phyloP scores from a whole-genome alignment of 2,329 filamentous ascomycete genomes.

The Shiraia bambusicola region DNA sequence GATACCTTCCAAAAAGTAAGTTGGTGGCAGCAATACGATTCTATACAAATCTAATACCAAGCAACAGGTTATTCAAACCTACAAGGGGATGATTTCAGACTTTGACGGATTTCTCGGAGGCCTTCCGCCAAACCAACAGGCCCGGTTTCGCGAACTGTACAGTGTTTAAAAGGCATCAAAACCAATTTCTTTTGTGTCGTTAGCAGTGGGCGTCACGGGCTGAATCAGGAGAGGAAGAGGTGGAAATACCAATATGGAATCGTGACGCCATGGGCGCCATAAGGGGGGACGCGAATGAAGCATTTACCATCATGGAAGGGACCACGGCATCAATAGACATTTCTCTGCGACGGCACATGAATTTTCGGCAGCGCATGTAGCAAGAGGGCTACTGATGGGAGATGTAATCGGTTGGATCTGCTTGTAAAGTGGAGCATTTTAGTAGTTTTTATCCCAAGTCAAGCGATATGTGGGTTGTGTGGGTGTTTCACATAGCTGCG shows the following conservation, averaged over 20 bases:
- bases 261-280: conserved; percentile 2
- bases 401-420: conserved; percentile 11
- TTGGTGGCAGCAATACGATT: conserved; percentile 58
- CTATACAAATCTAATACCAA: conserved; percentile 13
- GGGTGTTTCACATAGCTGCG: too few species aligned
- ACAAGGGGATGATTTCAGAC: conserved; percentile 57
- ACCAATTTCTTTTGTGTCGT: conserved; percentile 20
- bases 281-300: conserved; percentile 19
- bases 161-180: conserved; percentile 24
- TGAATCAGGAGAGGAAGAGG: conserved; percentile 25
- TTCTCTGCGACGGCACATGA: conserved; percentile 21
- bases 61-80: conserved; percentile 52
- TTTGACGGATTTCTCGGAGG: conserved; percentile 55
- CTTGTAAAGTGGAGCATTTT: background rate
- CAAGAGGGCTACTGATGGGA: conserved; percentile 4
- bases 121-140: conserved; percentile 48
- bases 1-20: conserved; percentile 67
- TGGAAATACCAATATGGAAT: conserved; percentile 24
- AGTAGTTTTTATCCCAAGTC: background rate
- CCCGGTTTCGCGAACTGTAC: conserved; percentile 49
- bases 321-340: conserved; percentile 39
- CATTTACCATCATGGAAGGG: conserved; percentile 24
- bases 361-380: background rate
- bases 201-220: conserved; percentile 24
- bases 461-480: conserved; percentile 9